Evolutionary conservation across 1,139 yeast species (phyloP).

Genomic region (Suhomyces coccinellae): DNA sequence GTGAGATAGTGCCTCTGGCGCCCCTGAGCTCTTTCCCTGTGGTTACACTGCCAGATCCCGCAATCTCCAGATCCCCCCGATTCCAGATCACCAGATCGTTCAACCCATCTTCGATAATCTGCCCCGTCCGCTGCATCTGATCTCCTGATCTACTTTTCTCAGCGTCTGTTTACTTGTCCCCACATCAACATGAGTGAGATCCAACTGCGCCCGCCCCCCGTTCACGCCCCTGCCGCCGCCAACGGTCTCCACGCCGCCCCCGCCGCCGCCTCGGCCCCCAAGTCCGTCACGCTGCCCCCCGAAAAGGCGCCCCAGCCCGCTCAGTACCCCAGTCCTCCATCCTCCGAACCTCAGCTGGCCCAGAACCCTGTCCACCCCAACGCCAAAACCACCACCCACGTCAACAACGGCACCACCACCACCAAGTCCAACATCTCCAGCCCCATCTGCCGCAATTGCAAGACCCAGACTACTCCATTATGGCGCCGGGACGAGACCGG

Average conservation of each 20-base stretch:
- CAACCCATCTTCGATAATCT: no score
- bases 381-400: conserved; percentile 36
- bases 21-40: no score
- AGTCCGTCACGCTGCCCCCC: conserved; percentile 8
- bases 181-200: conserved; percentile 33
- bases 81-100: no score
- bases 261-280: conserved; percentile 10
- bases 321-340: conserved; percentile 7
- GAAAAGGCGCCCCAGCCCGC: conserved; percentile 2
- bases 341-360: conserved; percentile 4
- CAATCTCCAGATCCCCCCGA: no score
- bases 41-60: no score
- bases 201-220: conserved; percentile 28
- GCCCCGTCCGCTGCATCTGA: no score
- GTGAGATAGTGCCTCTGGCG: no score
- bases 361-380: conserved; percentile 26
- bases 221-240: conserved; percentile 13
- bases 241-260: conserved; percentile 7
- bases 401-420: conserved; percentile 46
- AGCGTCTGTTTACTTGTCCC: not conserved
- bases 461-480: conserved; percentile 88
- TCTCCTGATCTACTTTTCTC: not conserved
- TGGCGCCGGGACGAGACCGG: conserved; percentile 97
- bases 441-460: conserved; percentile 86
- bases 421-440: conserved; percentile 53